phyloP scores from a whole-genome alignment of 257 asterid species.

The Primulina tabacum region DNA sequence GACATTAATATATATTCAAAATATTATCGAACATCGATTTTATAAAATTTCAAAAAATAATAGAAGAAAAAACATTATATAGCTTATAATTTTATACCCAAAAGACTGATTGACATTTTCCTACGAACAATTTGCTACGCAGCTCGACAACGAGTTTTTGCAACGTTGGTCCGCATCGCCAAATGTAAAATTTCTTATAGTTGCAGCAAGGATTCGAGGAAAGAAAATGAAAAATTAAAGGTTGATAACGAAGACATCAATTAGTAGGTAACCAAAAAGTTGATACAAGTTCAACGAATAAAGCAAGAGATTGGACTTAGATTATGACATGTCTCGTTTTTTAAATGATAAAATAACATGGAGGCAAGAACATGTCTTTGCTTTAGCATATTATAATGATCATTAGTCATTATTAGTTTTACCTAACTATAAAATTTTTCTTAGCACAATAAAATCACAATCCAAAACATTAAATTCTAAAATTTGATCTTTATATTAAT shows the following conservation, averaged over 20 bases:
- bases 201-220: not conserved
- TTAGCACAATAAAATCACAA: conserved; percentile 12
- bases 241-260: conserved; percentile 1
- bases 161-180: too few species aligned
- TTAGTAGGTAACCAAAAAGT: conserved; percentile 34
- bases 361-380: conserved; percentile 39
- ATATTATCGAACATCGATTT: too few species aligned
- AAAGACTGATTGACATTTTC: too few species aligned
- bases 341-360: conserved; percentile 31
- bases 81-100: too few species aligned
- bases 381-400: conserved; percentile 22
- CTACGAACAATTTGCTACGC: too few species aligned
- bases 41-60: too few species aligned
- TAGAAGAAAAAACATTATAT: too few species aligned
- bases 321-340: conserved; percentile 28
- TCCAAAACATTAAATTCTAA: not conserved
- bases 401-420: conserved; percentile 16
- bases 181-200: too few species aligned
- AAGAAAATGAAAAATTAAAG: too few species aligned
- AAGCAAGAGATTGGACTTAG: conserved; percentile 20
- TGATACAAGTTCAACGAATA: conserved; percentile 27
- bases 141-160: too few species aligned
- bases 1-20: too few species aligned
- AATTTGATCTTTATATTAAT: not conserved
- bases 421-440: conserved; percentile 20